These are phyloP conservation scores for Bauhinia variegata DNA, from an alignment of 306 rosid species.

Conservation along the genomic window DNA sequence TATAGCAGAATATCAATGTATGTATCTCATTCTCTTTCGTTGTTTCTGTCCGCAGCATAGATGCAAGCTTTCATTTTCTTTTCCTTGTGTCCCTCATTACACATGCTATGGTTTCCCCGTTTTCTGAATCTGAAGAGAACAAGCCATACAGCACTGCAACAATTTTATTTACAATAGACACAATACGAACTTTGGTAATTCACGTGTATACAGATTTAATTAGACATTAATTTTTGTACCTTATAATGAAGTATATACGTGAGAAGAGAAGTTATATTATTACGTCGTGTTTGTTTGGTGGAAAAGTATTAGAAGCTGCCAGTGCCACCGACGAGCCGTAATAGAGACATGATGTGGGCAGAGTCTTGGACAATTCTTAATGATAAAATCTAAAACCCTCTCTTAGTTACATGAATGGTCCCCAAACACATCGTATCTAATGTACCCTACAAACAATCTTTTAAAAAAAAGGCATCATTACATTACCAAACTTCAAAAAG, in stretches of 20 bases:
- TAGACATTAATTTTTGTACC: too few relatives aligned
- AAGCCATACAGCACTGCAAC: too few relatives aligned
- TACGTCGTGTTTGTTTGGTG: slow-evolving; percentile 22
- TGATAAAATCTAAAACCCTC: slow-evolving; percentile 18
- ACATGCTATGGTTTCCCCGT: too few relatives aligned
- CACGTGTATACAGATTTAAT: too few relatives aligned
- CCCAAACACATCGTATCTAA: slow-evolving; percentile 18
- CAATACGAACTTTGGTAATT: too few relatives aligned
- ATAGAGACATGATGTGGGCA: slow-evolving; percentile 39
- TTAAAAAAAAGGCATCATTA: too few relatives aligned
- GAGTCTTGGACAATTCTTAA: slow-evolving; percentile 44
- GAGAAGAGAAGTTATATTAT: too few relatives aligned
- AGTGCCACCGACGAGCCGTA: slow-evolving; percentile 66
- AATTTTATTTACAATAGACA: too few relatives aligned
- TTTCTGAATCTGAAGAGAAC: too few relatives aligned
- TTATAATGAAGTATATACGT: too few relatives aligned
- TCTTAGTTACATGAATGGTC: slow-evolving; percentile 11
- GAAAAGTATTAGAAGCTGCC: slow-evolving; percentile 46
- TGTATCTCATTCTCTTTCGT: neutral
- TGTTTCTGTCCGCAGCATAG: slow-evolving; percentile 2
- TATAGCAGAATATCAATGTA: slow-evolving; percentile 14
- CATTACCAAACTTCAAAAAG: slow-evolving; percentile 48
- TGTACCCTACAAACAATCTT: slow-evolving; percentile 29
- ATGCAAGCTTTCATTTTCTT: too few relatives aligned
- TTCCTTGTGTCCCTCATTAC: too few relatives aligned